Base-by-base conservation (phyloP, 106 monocot species). In the Allium sativum region DNA sequence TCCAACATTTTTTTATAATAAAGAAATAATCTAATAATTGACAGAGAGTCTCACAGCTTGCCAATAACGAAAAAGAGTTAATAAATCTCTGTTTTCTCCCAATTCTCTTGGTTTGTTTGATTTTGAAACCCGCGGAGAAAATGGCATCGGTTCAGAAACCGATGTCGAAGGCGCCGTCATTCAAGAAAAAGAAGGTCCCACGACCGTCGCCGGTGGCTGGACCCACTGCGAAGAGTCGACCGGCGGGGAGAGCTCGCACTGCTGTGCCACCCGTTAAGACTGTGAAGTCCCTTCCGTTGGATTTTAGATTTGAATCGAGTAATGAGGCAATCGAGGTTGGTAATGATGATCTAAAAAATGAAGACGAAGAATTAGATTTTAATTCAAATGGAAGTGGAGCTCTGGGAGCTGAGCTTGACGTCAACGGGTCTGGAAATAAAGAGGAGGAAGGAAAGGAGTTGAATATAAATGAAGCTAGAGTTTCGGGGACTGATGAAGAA, bases 221-320 rank as follows among this genome's bases (percentile, higher is more conserved):
- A 21, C 44, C 42, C 44, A 46, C 60, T 16, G 52, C 46, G 48
- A 31, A 31, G 31, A 31, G 5, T 31, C 10, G 59, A 6, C 40
- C 60, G 45, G 71, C 62, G 13, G 44, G 9, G 47, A 62, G 55
- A 13, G 21, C 76, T 12, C 65, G 76, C 11, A 40, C 55, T 45
- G 46, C 50, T 18, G 55, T 65, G 17, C 58, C 48, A 48, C 48
- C 12, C 7, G 55, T 76, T 41, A 52, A 76, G 61, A 11, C 64
- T 5, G 45, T 71, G 70, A 58, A 51, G 42, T 76, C 71, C 10
- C 59, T 70, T 60, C 71, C 76, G 52, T 41, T 19, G 4, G 66
- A 66, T 21, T 74, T 63, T 55, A 65, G 70, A 68, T 65, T 84
- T 53, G 48, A 59, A 56, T 51, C 31, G 12, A 59, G 74, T 40